Base-by-base conservation (phyloP, 148 eudicot genomes). In the Rhododendron vialii region DNA sequence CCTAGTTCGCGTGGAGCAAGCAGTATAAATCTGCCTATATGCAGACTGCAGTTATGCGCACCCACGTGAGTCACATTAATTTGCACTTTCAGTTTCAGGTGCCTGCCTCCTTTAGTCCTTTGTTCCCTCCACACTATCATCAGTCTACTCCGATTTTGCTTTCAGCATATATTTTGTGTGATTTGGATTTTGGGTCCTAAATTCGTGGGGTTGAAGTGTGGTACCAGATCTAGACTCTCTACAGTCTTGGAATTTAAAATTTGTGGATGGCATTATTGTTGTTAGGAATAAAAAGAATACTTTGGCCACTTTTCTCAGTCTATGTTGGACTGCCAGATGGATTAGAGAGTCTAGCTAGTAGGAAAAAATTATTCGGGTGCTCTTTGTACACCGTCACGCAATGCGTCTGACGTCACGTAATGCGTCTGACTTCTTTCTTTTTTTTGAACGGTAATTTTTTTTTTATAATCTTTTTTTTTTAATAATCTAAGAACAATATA, bases 1-100 rank as follows among this genome's bases (percentile, higher is more conserved):
- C 45, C 7, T 41, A 41, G 8, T 48, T 48, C 13, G 51, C 13
- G 13, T 48, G 63, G 63, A 57, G 63, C 22, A 57, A 17, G 24
- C 63, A 17, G 63, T 57, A 57, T 57, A 18, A 57, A 18, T 57
- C 63, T 57, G 63, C 24, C 24, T 57, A 74, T 74, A 33, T 5
- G 10, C 45, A 41, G 45, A 41, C 45, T 6, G 45, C 41, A 26
- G 14, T 9, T 15, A 74, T 33, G 43, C 78, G 15, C 7, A 69
- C 87, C 8, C 45, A 84, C 82, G 85, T 84, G 86, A 55, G 82
- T 33, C 47, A 35, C 11, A 38, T 13, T 45, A 15, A 33, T 74
- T 3, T 18, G 43, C 38, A 33, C n/a, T 86, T 78, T 18, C 87
- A 71, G 81, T 84, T 84, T 84, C 89, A 88, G 86, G 86, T 87